phyloP scores from a whole-genome alignment of 1,284 basidiomycete species.

The Ceratobasidium sp. region DNA sequence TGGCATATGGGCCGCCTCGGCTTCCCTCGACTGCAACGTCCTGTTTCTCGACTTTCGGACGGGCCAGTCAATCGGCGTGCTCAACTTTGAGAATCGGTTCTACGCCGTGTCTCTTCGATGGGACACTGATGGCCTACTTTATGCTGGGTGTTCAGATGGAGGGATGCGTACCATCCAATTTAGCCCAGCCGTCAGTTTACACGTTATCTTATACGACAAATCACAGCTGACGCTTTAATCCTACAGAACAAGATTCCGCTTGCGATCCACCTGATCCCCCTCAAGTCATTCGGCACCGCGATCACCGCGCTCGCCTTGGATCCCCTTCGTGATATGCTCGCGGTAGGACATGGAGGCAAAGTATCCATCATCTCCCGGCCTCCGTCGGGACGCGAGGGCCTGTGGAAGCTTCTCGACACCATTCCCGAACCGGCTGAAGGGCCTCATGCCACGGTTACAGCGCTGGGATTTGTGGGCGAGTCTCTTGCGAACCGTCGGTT shows the following conservation, averaged over 20 bases:
- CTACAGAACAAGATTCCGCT: not conserved
- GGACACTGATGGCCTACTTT: not conserved
- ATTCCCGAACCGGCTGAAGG: not conserved
- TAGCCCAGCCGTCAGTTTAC: not conserved
- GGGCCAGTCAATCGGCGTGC: conserved; percentile 2
- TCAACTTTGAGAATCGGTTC: not conserved
- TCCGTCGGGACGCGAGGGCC: not conserved
- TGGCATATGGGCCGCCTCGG: not conserved
- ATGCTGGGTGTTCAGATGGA: not conserved
- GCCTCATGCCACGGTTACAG: not conserved
- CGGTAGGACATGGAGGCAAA: not conserved
- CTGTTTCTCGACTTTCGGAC: not conserved
- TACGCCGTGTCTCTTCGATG: not conserved
- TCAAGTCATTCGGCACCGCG: not conserved
- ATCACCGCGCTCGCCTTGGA: conserved; percentile 7
- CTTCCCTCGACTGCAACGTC: not conserved
- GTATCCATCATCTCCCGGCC: not conserved
- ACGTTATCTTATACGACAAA: not conserved
- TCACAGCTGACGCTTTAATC: not conserved
- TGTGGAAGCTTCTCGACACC: not conserved
- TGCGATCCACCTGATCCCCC: not conserved
- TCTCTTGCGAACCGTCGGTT: not conserved
- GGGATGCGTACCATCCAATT: not conserved
- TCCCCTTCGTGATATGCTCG: not conserved
- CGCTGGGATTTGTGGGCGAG: not conserved